Base-by-base conservation (phyloP, 441 rosid species). In the Corymbia citriodora region DNA sequence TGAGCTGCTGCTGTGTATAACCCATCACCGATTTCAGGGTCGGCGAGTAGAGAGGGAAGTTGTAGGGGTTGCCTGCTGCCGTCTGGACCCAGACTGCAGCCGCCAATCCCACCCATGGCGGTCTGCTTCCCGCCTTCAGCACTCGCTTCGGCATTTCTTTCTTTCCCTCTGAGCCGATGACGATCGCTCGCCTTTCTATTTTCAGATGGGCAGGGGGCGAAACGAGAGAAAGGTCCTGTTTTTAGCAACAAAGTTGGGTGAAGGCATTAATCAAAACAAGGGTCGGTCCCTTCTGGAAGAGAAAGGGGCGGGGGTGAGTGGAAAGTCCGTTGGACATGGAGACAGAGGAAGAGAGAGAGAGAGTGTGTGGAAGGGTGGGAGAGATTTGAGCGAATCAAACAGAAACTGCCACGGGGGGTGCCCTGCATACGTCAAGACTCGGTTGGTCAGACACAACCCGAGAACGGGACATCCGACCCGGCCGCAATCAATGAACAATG, bases 41-140 rank as follows among this genome's bases (percentile, higher is more conserved):
- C 12, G 96, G 74, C 9, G 99, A 97, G 93, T 95, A 98, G n/a
- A 98, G 97, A 8, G 99, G 97, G 94, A 98, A 98, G 93, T 94
- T 98, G 92, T 94, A 93, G 61, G 88, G 91, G 91, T 92, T 96
- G 87, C 99, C 99, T 3, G 99, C 98, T 0, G 97, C 92, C 81
- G 96, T 90, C 92, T 96, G 94, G 49, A 98, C 97, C 99, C 99
- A 97, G 1, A 96, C 95, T 18, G 99, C 99, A 2, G 99, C 99
- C 5, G 98, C 98, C 61, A 97, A 93, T 2, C 99, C 99, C 86
- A 97, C 97, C 99, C 99, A 98, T 4, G 99, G 99, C 21, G 99
- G 99, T 89, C 99, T 93, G 91, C 97, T 98, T 48, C 99, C 99
- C 6, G 95, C 93, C 93, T 97, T 97, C 18, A 96, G 93, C 68